Evolutionary conservation across 2,329 filamentous ascomycete genomes (phyloP).

Genomic region (Beauveria varroae): DNA sequence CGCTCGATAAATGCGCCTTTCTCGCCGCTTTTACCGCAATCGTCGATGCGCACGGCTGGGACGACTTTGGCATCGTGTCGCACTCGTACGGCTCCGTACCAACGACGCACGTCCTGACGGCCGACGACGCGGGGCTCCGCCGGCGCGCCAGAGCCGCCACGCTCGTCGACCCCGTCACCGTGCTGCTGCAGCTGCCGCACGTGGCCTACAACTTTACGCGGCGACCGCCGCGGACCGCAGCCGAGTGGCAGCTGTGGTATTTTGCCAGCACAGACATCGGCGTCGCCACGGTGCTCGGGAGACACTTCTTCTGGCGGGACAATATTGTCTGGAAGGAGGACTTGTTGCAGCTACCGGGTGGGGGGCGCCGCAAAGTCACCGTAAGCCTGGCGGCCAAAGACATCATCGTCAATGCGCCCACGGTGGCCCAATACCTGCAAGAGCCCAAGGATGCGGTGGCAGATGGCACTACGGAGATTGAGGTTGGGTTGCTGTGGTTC

Average conservation of each 20-base stretch:
- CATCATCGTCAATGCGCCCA: conserved; percentile 55
- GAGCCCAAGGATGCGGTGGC: conserved; percentile 12
- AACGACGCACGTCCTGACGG: conserved; percentile 53
- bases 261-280: conserved; percentile 62
- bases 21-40: conserved; percentile 48
- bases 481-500: conserved; percentile 54
- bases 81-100: conserved; percentile 60
- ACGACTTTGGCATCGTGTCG: conserved; percentile 50
- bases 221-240: conserved; percentile 45
- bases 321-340: conserved; percentile 66
- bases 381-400: conserved; percentile 54
- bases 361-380: conserved; percentile 34
- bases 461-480: conserved; percentile 19
- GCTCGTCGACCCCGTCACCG: conserved; percentile 54
- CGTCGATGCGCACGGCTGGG: conserved; percentile 48
- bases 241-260: conserved; percentile 64
- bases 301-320: conserved; percentile 65
- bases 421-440: conserved; percentile 49
- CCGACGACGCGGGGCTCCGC: conserved; percentile 30
- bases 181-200: conserved; percentile 61
- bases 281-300: conserved; percentile 54
- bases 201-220: conserved; percentile 66
- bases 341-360: conserved; percentile 27
- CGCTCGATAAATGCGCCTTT: conserved; percentile 45
- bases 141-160: conserved; percentile 42